Evolutionary conservation across 1,284 basidiomycete species (phyloP), one percentile per base, ranked within the genome.

Genomic region (Somion occarium): DNA sequence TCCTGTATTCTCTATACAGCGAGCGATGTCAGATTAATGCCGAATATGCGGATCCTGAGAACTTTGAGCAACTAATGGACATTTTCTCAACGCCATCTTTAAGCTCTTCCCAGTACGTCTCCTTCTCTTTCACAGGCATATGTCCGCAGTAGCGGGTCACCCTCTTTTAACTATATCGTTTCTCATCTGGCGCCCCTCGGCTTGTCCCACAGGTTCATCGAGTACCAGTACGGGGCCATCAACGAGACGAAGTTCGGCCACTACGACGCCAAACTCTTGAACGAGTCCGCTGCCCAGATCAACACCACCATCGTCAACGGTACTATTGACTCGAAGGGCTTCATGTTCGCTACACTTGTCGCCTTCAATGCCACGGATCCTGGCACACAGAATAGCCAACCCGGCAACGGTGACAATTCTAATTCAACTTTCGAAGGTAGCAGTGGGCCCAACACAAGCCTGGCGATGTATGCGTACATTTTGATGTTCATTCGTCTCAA

Each of bases 61-160:
- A 76, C 41, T 90, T 85, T 58, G 82, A 85, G 57, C 82, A 86
- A 61, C 80, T 85, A 24, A 79, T 94, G 65, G 88, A 93, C 61
- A 83, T 94, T 30, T 93, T 89, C 63, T 76, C 84, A 1, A 84
- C 85, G 0, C 79, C 81, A 53, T 74, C 75, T 20, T 65, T 68
- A 22, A 55, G 66, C 42, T 63, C 69, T 12, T 70, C 79, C 52
- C 60, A 65, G 79, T 74, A 52, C 39, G 67, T 60, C 12, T 50
- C 15, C 43, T 22, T 34, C 23, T 13, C 22, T 46, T 38, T 13
- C 46, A 5, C 37, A 19, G 49, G 15, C 26, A 41, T 4, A 37
- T 37, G 13, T 38, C 22, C 27, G 25, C 20, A 39, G 23, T 38
- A 19, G n/a, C 11, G 13, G 23, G 23, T n/a, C 22, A 38, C n/a